A percentile compares a stretch with the other conserved stretches of the same genome.
These are phyloP conservation scores for Ballota nigra DNA, from an alignment of 257 asterid species.

Conservation along the genomic window DNA sequence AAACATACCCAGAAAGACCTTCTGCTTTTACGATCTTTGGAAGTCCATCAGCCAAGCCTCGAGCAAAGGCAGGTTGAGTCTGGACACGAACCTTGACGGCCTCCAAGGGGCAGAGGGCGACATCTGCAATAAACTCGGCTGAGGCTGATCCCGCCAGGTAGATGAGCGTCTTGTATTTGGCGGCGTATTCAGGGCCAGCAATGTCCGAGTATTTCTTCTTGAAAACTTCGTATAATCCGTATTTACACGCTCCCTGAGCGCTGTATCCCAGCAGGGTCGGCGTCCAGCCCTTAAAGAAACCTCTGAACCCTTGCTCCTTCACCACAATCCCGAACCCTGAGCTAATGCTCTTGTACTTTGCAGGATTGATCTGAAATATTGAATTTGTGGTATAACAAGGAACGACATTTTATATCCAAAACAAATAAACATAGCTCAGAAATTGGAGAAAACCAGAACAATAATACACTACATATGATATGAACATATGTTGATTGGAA, in stretches of 20 bases:
- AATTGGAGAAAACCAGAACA: too few relatives aligned
- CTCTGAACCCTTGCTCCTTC: conserved; percentile 70
- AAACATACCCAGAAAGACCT: conserved; percentile 70
- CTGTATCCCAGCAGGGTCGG: conserved; percentile 87
- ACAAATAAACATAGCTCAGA: too few relatives aligned
- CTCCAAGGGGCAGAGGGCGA: conserved; percentile 87
- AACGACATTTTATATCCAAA: not conserved
- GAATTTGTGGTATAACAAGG: not conserved
- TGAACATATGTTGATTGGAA: not conserved
- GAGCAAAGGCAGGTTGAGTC: conserved; percentile 78
- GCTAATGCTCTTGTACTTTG: conserved; percentile 64
- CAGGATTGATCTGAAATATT: conserved; percentile 60
- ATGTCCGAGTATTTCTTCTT: conserved; percentile 75
- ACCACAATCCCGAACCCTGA: conserved; percentile 62
- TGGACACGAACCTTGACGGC: conserved; percentile 88
- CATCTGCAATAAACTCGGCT: conserved; percentile 73
- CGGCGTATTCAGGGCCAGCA: conserved; percentile 73
- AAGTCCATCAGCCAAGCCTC: conserved; percentile 82
- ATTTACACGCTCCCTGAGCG: conserved; percentile 82
- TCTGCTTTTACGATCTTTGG: conserved; percentile 66
- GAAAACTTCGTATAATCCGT: conserved; percentile 71
- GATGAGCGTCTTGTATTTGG: conserved; percentile 79
- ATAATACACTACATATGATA: too few relatives aligned
- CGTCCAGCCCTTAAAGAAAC: conserved; percentile 78
- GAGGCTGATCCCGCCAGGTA: conserved; percentile 89